Base-by-base conservation (phyloP, 1,139 yeast genomes). In the Geotrichum reessii region DNA sequence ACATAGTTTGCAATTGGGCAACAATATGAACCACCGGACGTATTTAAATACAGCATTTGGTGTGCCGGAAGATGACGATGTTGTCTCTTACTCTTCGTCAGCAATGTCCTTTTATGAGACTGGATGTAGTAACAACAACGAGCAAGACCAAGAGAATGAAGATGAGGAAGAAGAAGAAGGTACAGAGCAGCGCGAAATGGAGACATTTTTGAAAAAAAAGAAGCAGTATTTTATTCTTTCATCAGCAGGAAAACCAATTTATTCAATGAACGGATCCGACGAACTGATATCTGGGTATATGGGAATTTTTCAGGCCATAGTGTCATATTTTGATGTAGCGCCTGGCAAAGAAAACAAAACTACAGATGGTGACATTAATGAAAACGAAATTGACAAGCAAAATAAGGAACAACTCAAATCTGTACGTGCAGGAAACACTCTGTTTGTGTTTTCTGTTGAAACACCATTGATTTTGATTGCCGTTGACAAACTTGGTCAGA, bases 171-270 rank as follows among this genome's bases (percentile, higher is more conserved):
- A 58, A 12, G 62, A 56, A 8, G 65, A 55, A 2, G 58, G 61
- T 28, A 52, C 50, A 9, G 63, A 63, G 17, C 54, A 55, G 12
- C 60, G 61, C 8, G 71, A 71, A 55, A 61, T 67, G n/a, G 66
- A 65, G n/a, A 0, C 57, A 61, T 55, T 84, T 83, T 66, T 79
- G 75, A 59, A 63, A 65, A 49, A 80, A 76, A 72, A 78, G 56
- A 87, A 87, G 70, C 95, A 87, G 58, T 90, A 87, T 66, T 84
- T 91, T 63, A 83, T 93, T 6, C 76, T 93, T n/a, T 90, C 97
- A 0, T 75, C 85, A 1, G 96, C 98, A 0, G 99, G 99, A 0
- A 93, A 93, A 70, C 97, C 97, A 1, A 87, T 93, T 7, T 93
- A 86, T 71, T 82, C 95, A 1, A 77, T 87, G 77, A 80, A 85